phyloP scores from a whole-genome alignment of 306 rosid genomes.

The Cucumis melo region DNA sequence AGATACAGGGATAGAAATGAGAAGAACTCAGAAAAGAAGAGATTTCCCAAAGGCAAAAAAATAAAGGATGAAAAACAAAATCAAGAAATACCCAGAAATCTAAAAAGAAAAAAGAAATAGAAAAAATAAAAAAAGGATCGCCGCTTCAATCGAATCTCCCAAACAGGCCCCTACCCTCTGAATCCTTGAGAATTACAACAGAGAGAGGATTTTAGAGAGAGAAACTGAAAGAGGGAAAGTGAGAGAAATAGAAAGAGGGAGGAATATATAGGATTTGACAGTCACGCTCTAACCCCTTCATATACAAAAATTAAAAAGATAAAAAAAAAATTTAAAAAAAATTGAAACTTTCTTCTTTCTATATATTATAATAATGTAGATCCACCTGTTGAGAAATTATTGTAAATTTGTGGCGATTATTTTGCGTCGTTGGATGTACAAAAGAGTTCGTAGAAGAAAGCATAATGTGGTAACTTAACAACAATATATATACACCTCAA shows the following conservation, averaged over 20 bases:
- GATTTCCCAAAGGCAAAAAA: constrained; percentile 41
- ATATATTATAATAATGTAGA: too few relatives aligned
- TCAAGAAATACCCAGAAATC: not conserved
- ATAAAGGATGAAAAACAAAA: not conserved
- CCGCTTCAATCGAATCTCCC: constrained; percentile 66
- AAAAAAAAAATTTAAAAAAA: too few relatives aligned
- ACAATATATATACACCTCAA: too few relatives aligned
- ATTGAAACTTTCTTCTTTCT: not conserved
- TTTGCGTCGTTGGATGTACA: too few relatives aligned
- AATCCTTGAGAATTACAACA: constrained; percentile 21
- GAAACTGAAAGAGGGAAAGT: constrained; percentile 13
- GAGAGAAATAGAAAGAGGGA: constrained; percentile 18
- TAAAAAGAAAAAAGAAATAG: not conserved
- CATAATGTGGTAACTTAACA: too few relatives aligned
- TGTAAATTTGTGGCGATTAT: not conserved
- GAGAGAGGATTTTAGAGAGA: constrained; percentile 13
- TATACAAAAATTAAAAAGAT: too few relatives aligned
- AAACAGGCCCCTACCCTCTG: constrained; percentile 28
- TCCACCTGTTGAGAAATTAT: not conserved
- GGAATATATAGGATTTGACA: constrained; percentile 91
- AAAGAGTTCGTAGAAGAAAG: too few relatives aligned
- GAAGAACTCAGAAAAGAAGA: constrained; percentile 27
- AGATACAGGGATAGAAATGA: constrained; percentile 21
- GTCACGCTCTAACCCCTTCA: constrained; percentile 52
- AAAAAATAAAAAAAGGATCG: constrained; percentile 23